phyloP scores from a whole-genome alignment of 2,329 filamentous ascomycete genomes.

The Xylaria sp. region DNA sequence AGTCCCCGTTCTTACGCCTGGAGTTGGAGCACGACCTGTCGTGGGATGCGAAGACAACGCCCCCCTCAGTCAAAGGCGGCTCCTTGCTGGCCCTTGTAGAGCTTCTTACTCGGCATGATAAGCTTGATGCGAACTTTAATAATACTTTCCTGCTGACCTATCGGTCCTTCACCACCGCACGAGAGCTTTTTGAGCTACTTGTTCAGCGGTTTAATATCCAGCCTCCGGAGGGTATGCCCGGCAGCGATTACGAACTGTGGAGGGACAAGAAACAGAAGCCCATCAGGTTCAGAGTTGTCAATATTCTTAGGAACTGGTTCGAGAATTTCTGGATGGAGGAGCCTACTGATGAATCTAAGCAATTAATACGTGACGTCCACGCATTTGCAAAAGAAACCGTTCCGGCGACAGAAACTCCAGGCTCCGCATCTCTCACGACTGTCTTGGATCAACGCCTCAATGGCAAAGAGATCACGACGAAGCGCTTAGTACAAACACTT shows the following conservation, averaged over 20 bases:
- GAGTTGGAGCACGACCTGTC: conserved; percentile 90
- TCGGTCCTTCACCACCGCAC: conserved; percentile 89
- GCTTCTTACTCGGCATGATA: conserved; percentile 94
- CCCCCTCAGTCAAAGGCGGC: conserved; percentile 84
- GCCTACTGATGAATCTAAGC: conserved; percentile 81
- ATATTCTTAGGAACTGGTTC: conserved; percentile 98
- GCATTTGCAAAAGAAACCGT: conserved; percentile 92
- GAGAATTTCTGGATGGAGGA: conserved; percentile 99
- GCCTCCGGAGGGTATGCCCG: conserved; percentile 81
- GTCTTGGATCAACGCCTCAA: conserved; percentile 88
- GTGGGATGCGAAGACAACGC: conserved; percentile 84
- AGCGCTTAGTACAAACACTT: conserved; percentile 86
- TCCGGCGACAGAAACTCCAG: conserved; percentile 91
- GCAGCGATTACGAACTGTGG: conserved; percentile 85
- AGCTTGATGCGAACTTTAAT: conserved; percentile 94
- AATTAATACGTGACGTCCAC: conserved; percentile 88
- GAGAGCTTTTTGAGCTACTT: conserved; percentile 91
- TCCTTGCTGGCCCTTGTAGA: conserved; percentile 90
- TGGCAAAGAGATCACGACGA: conserved; percentile 86
- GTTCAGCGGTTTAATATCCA: conserved; percentile 93
- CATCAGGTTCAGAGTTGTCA: conserved; percentile 94
- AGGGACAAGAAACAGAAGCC: conserved; percentile 94
- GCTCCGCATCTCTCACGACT: conserved; percentile 83
- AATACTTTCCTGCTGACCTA: conserved; percentile 98
- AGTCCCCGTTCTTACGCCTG: conserved; percentile 85